Evolutionary conservation across 2,329 filamentous ascomycete species (phyloP), one percentile per base, ranked within the genome.

Genomic region (Alternaria sp.): DNA sequence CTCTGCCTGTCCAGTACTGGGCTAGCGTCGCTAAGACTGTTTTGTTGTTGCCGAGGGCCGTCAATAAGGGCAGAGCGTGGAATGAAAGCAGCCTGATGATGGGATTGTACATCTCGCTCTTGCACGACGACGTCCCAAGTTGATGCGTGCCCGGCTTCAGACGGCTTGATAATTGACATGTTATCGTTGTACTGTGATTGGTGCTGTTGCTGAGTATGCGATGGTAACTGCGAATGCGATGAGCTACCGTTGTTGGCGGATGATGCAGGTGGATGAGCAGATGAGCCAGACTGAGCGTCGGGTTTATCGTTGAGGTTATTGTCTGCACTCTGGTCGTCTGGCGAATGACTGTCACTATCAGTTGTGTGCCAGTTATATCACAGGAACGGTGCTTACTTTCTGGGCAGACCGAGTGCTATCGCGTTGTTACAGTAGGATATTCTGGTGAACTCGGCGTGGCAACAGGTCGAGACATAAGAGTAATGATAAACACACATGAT

Each of bases 401-500:
- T 36, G 24, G 64, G 65, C 38, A 70, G 46, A 44, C 60, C 62
- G 7, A 70, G 67, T 52, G 65, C 61, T 52, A 54, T 70, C 24
- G 68, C 69, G 44, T 63, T 72, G 55, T 71, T 65, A 69, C 77
- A 79, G 62, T 76, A 77, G 52, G 68, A 64, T 56, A 72, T 42
- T 52, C 64, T 68, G 57, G 61, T 70, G 30, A 79, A 51, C 43
- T 77, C 71, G 34, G 61, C 64, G 66, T 79, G 77, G 58, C 59
- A 63, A 64, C 77, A 79, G 24, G 47, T 28, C 6, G 70, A 69
- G 55, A 70, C 75, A 64, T 75, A 77, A 51, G 73, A 59, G 66
- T 78, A 78, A 59, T 51, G 58, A 61, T 77, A 79, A 7, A 66
- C 49, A 63, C 77, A 79, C 77, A 79, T 79, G 51, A 49, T 64